Evolutionary conservation across 2,329 filamentous ascomycete genomes (phyloP), one percentile per base, ranked within the genome.

Genomic region (Sporothrix pallida): DNA sequence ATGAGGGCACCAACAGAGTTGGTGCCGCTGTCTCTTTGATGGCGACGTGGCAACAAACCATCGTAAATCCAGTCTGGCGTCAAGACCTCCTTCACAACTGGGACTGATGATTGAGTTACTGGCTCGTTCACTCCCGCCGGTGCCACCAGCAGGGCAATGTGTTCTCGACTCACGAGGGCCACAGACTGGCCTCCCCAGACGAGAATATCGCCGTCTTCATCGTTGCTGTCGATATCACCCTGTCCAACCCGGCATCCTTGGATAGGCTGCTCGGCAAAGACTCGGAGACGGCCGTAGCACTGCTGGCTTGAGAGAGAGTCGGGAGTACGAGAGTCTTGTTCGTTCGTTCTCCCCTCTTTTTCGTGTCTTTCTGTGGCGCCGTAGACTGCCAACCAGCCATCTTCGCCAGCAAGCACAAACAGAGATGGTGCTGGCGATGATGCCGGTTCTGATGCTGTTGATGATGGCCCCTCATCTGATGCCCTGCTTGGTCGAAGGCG

Each of bases 61-160:
- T 93, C 89, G 77, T 95, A 87, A 76, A 97, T 90, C 93, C 94
- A 96, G 81, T 97, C 94, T 5, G 88, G 85, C 1, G 88, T 87
- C 2, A 80, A 80, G 31, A 83, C 82, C 77, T 87, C 87, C 7
- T 75, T 77, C 31, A 79, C 72, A 23, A 70, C 71, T 46, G 79
- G 54, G n/a, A 74, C 71, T 3, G 6, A 37, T 5, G 58, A 8
- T 13, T 17, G 31, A 15, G 60, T 3, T 46, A 9, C 17, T 26
- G 63, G 20, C 7, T 20, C 56, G 76, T 71, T 15, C 12, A 31
- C 17, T 17, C 31, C 8, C 13, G 12, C 54, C 9, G 52, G 13
- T 2, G 77, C 76, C 20, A 82, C 74, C 17, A 87, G 71, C 52
- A 76, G 70, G 26, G 81, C 81, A 76, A 86, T 54, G 9, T 74